phyloP scores from a whole-genome alignment of 352 stramenopile genomes.

The Phytophthora aleatoria region DNA sequence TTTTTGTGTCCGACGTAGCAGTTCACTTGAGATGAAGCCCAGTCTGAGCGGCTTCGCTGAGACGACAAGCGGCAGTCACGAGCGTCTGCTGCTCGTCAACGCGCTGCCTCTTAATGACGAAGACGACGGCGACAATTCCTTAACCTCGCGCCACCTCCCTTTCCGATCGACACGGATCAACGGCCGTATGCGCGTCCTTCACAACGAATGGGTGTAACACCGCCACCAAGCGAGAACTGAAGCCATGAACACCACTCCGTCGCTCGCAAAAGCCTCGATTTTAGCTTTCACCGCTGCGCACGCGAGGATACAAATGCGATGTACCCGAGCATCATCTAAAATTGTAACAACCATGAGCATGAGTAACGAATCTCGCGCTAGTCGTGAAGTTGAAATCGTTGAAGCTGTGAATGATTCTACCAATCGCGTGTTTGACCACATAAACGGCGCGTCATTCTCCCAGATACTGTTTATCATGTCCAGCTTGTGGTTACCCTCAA shows the following conservation, averaged over 20 bases:
- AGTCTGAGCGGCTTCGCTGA: constrained; percentile 13
- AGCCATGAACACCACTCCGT: no score
- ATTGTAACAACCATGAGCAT: no score
- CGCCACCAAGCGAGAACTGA: neutral
- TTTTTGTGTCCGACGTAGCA: neutral
- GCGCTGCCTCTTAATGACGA: constrained; percentile 18
- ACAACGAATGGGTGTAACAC: constrained; percentile 32
- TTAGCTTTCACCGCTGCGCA: no score
- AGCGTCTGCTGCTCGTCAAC: constrained; percentile 21
- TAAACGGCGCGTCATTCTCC: neutral
- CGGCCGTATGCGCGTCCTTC: constrained; percentile 4
- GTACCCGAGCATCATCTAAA: no score
- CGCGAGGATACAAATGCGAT: no score
- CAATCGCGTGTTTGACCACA: neutral
- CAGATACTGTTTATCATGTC: neutral
- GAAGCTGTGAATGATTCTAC: neutral
- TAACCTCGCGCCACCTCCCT: constrained; percentile 12
- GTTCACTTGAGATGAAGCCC: constrained; percentile 3
- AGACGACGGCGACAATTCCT: constrained; percentile 9
- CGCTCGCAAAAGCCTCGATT: no score
- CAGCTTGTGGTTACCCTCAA: neutral
- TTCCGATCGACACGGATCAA: constrained; percentile 21
- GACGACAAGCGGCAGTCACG: constrained; percentile 8
- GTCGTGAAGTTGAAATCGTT: neutral
- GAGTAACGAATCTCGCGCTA: no score